Percentiles rank a stretch among this genome's conserved stretches.
These are phyloP conservation scores for Dendrobium chrysotoxum DNA, from an alignment of 106 monocot genomes.

Conservation along the genomic window DNA sequence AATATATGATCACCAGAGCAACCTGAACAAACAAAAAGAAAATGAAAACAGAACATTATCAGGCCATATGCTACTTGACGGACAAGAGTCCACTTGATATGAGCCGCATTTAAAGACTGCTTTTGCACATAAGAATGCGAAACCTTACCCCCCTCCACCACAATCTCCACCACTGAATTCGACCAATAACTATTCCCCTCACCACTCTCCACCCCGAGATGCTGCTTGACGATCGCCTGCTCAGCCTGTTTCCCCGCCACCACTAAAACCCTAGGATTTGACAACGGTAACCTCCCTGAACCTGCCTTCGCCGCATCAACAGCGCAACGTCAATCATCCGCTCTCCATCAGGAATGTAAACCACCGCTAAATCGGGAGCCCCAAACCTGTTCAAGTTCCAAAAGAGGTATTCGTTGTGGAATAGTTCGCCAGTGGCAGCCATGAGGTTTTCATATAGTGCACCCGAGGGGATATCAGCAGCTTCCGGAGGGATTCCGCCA, in stretches of 20 bases:
- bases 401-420: constrained; percentile 56
- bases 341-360: constrained; percentile 50
- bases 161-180: constrained; percentile 77
- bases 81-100: constrained; percentile 86
- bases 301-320: constrained; percentile 21
- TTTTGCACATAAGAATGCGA: constrained; percentile 71
- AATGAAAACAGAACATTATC: not conserved
- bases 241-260: constrained; percentile 78
- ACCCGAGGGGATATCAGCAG: constrained; percentile 29
- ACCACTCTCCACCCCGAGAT: constrained; percentile 35
- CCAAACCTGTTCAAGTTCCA: constrained; percentile 77
- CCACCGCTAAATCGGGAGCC: constrained; percentile 54
- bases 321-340: constrained; percentile 31
- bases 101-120: constrained; percentile 59
- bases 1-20: not conserved
- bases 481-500: no score
- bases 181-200: constrained; percentile 62
- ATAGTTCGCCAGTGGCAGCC: constrained; percentile 15
- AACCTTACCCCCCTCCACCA: constrained; percentile 59
- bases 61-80: constrained; percentile 40
- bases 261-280: constrained; percentile 81
- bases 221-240: constrained; percentile 75
- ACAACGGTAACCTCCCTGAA: constrained; percentile 40
- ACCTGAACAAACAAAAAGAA: not conserved
- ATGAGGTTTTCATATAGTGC: constrained; percentile 20